Evolutionary conservation across 2,329 filamentous ascomycete genomes (phyloP), one percentile per base, ranked within the genome.

Genomic region (Didymella pinodella): DNA sequence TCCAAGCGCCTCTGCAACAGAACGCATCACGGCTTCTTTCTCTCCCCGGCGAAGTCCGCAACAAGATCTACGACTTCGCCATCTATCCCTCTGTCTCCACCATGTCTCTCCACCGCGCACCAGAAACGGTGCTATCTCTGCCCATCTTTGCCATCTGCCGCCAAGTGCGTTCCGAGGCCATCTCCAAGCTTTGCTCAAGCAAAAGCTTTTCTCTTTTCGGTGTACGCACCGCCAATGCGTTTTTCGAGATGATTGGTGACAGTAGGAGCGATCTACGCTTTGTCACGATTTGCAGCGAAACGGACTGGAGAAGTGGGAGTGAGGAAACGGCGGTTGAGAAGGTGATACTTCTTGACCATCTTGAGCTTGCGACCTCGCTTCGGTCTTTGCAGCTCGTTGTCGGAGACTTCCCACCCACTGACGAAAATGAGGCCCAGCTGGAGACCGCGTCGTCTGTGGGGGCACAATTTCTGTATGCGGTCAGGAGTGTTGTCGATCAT

Each of bases 41-140:
- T 2, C 61, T 65, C 3, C 65, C 65, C 0, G 59, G 63, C 6
- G 63, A 67, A 22, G n/a, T 67, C 3, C 59, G 65, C 6, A 64
- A 61, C 25, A 41, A 28, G 1, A 63, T 67, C 22, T 67, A 67
- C 28, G 28, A 47, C 18, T 22, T 41, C 16, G 28, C n/a, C 12
- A 29, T 56, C 10, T 61, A 62, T 29, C 61, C 61, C 1, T 41
- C 46, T 4, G 40, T 54, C 14, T 7, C 20, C 25, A 32, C 4
- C 8, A 32, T 64, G 32, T 6, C 16, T 25, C 57, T 65, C 16
- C 26, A 18, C n/a, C 28, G 32, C 7, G 16, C 12, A 8, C n/a
- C n/a, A 10, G n/a, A 54, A 8, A 41, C 47, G 2, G 25, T 61
- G 2, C 44, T 64, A 20, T 26, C 50, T 3, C 47, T 51, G 6